Evolutionary conservation across 2,329 filamentous ascomycete genomes (phyloP), one percentile per base, ranked within the genome.

Genomic region (Incumbomyces lentus): DNA sequence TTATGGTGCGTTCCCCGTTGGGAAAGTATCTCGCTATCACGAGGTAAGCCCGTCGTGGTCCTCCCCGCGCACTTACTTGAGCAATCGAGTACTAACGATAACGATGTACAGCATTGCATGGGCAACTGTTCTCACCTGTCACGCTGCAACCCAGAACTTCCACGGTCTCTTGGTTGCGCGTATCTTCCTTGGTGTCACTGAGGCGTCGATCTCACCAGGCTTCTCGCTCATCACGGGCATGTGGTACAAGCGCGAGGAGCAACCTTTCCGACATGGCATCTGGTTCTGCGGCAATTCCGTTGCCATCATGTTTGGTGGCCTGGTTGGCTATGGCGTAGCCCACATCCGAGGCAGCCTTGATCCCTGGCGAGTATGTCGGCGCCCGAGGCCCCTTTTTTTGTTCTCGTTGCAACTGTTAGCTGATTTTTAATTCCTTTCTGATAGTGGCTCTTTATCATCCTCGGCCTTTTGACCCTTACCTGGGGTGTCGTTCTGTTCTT

Each of bases 51-150:
- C 5, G 22, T 26, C 22, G n/a, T n/a, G n/a, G n/a, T 26, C 5
- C 22, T 8, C 8, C 22, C 22, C 22, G 22, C 8, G 22, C 22
- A 26, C 8, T 26, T 26, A n/a, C n/a, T n/a, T n/a, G n/a, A n/a
- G n/a, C n/a, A n/a, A n/a, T n/a, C n/a, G n/a, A 26, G 8, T 26
- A 8, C 22, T 26, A 26, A 26, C 8, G 22, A 26, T 26, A 5
- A 8, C 22, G 22, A 26, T 26, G 22, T 26, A 8, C 2, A 52
- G 58, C 17, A 12, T 30, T 16, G 71, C 68, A 1, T 62, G 34
- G 69, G 68, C 67, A 1, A 52, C 57, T 0, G 62, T 71, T 10
- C 65, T 74, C 2, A 64, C 69, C 1, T 61, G 68, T 6, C 73
- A 71, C 11, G 64, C 66, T 4, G 63, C 64, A 1, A 62, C 64